A percentile compares a stretch with the other conserved stretches of the same genome.
Evolutionary conservation across 306 rosid genomes (phyloP).

Genomic region (Castanea sativa): DNA sequence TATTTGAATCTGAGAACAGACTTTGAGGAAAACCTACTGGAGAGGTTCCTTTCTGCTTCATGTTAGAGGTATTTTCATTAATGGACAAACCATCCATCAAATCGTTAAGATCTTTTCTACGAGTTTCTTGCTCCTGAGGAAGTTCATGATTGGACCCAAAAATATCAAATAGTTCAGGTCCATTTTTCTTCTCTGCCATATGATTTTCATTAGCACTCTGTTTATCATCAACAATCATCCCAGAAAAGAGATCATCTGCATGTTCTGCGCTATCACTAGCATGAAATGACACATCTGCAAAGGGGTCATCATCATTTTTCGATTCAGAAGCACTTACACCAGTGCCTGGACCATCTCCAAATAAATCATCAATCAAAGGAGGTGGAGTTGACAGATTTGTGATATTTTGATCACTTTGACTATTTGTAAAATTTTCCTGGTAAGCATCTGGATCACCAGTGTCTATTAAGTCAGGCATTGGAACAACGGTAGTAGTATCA

Average conservation of each 20-base stretch:
- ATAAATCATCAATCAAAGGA: conserved; percentile 77
- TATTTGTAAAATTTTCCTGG: conserved; percentile 30
- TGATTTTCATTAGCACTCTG: conserved; percentile 36
- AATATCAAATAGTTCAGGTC: conserved; percentile 60
- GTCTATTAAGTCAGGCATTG: conserved; percentile 85
- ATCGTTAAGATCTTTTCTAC: conserved; percentile 40
- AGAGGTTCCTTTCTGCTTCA: conserved; percentile 46
- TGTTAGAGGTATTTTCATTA: conserved; percentile 45
- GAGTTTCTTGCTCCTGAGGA: conserved; percentile 40
- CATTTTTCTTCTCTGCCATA: conserved; percentile 36
- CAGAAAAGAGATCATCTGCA: conserved; percentile 76
- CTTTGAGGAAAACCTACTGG: conserved; percentile 39
- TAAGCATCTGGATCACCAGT: conserved; percentile 62
- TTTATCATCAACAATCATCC: conserved; percentile 67
- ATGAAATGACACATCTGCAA: conserved; percentile 90
- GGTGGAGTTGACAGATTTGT: conserved; percentile 43
- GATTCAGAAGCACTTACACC: conserved; percentile 39
- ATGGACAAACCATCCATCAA: conserved; percentile 70
- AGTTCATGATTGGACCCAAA: conserved; percentile 54
- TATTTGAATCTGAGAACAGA: conserved; percentile 50
- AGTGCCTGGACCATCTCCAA: conserved; percentile 63
- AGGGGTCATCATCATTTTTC: conserved; percentile 79
- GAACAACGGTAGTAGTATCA: conserved; percentile 38
- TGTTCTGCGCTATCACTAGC: conserved; percentile 52
- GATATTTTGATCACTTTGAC: conserved; percentile 37